Base-by-base conservation (phyloP, 164 flowering plant species). In the Magnolia sinica region DNA sequence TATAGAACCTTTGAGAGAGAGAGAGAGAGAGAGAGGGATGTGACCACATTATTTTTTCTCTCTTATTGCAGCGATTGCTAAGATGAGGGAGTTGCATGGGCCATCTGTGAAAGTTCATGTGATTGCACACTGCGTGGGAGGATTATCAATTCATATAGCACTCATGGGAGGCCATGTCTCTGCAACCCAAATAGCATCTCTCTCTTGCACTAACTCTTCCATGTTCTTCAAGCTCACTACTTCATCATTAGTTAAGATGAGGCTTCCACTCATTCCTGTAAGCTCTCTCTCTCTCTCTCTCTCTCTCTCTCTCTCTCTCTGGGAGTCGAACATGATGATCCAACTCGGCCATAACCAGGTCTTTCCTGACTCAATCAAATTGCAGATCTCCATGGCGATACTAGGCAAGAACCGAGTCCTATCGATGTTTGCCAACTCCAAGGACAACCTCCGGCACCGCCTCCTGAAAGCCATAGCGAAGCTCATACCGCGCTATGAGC, bases 91-190 rank as follows among this genome's bases (percentile, higher is more conserved):
- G 73, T 51, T 85, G 51, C 82, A 87, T 74, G 87, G 86, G 22
- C 59, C 71, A 24, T 59, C 82, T 10, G 68, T 24, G 50, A 86
- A 81, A 72, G 75, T 88, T 24, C 91, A 89, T 75, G 82, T 87
- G 24, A 82, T 88, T 81, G 91, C 89, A 51, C 92, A 89, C 24
- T 89, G 92, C 74, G 87, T 84, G 70, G 92, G 92, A 82, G 92
- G 91, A 74, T 73, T 88, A 71, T 81, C 89, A 51, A 76, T 81
- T 66, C 92, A 89, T 80, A 88, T 88, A n/a, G 84, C 91, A 77
- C 83, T 89, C 55, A 74, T 89, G 92, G 92, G 92, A 68, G 89
- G 91, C 23, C 84, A 87, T 77, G 75, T 88, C 63, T 82, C 87
- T 52, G 78, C 88, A 66, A 31, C 72, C 29, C 67, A 84, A 10